Evolutionary conservation across 345 rosid species (phyloP).

Genomic region (Citropsis articulata): DNA sequence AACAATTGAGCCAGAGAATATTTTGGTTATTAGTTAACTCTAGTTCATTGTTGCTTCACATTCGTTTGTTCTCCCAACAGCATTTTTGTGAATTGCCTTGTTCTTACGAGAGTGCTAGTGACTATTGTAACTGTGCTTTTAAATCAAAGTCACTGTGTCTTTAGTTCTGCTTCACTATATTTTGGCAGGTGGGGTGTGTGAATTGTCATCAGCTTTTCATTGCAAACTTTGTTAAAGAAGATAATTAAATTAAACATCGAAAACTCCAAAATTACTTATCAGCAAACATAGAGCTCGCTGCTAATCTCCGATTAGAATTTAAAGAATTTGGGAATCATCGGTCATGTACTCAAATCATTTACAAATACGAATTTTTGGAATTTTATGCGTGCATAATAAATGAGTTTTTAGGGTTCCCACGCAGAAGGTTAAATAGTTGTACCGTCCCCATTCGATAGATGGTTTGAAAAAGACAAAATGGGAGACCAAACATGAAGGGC

Average conservation of each 20-base stretch:
- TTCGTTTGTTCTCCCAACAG: background rate
- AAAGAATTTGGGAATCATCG: too few relatives aligned
- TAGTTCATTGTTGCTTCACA: background rate
- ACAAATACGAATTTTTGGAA: too few relatives aligned
- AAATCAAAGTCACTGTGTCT: too few relatives aligned
- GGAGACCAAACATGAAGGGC: background rate
- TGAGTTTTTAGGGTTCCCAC: background rate
- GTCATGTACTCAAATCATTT: too few relatives aligned
- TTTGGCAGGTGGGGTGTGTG: background rate
- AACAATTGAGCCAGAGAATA: slow-evolving; percentile 1
- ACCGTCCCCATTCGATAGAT: too few relatives aligned
- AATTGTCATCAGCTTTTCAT: background rate
- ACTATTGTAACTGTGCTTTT: background rate
- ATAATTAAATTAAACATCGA: too few relatives aligned
- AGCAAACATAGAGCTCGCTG: background rate
- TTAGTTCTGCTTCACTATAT: background rate
- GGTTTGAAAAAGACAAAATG: background rate
- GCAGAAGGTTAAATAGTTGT: background rate
- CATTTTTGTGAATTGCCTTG: too few relatives aligned
- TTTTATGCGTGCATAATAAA: background rate
- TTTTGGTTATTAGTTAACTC: background rate
- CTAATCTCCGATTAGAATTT: background rate
- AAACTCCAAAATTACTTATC: too few relatives aligned
- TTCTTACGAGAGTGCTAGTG: background rate
- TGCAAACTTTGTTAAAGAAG: background rate